A percentile compares a stretch with the other conserved stretches of the same genome.
phyloP scores from a whole-genome alignment of 257 asterid species.

The Solanum medicagineum region DNA sequence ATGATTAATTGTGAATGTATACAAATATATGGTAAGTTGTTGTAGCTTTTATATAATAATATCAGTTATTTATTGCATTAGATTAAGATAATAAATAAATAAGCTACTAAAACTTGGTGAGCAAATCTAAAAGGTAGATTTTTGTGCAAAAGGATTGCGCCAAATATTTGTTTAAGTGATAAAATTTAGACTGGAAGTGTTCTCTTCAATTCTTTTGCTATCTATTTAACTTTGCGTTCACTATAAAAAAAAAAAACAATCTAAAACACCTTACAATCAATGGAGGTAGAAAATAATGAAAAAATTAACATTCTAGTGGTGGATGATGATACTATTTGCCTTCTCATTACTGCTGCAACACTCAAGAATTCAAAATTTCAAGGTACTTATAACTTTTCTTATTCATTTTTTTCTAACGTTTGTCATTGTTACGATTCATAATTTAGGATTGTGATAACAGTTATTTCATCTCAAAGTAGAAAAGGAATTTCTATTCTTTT shows the following conservation, averaged over 20 bases:
- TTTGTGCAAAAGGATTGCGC: neutral
- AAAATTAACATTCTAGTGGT: constrained; percentile 32
- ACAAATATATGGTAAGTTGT: neutral
- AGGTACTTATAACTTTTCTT: constrained; percentile 12
- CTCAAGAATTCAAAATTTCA: constrained; percentile 24
- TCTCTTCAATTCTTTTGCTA: neutral
- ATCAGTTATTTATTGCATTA: neutral
- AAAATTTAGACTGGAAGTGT: neutral
- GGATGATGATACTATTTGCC: constrained; percentile 40
- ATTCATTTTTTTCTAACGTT: neutral
- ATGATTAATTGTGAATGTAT: no score
- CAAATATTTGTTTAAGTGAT: neutral
- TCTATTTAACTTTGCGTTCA: neutral
- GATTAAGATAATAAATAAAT: neutral
- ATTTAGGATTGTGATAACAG: neutral
- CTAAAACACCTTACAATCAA: neutral
- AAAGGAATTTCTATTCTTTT: neutral
- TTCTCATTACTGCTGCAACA: constrained; percentile 32
- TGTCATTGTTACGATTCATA: neutral
- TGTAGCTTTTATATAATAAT: neutral
- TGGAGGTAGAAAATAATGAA: neutral
- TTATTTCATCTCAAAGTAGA: neutral
- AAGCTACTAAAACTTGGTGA: neutral
- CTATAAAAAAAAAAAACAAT: neutral
- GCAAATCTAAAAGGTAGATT: neutral